Percentiles rank a stretch among this genome's conserved stretches.
These are phyloP conservation scores for Colletotrichum camelliae DNA, from an alignment of 2,329 filamentous ascomycete genomes.

Conservation along the genomic window DNA sequence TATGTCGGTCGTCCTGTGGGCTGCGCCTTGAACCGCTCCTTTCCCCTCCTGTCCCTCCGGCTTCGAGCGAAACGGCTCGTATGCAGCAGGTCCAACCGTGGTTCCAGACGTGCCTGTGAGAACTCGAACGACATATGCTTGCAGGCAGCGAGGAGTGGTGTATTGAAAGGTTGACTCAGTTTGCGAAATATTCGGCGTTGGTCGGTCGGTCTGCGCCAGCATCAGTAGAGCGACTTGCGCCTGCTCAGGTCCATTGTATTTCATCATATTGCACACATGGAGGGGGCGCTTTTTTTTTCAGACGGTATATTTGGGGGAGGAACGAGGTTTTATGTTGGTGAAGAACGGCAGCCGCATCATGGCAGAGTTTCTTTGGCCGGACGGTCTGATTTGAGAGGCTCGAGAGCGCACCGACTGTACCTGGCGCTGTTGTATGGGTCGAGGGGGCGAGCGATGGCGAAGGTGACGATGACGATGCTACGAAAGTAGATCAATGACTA, in stretches of 20 bases:
- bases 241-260: not conserved
- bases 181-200: slow-evolving; percentile 3
- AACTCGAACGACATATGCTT: not conserved
- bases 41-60: not conserved
- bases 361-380: not conserved
- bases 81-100: not conserved
- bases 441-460: slow-evolving; percentile 11
- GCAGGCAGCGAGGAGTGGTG: not conserved
- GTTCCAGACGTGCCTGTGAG: not conserved
- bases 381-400: not conserved
- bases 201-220: slow-evolving; percentile 12
- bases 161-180: not conserved
- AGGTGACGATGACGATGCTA: slow-evolving; percentile 13
- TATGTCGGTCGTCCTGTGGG: not conserved
- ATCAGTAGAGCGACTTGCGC: slow-evolving; percentile 11
- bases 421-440: not conserved
- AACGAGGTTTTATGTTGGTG: not conserved
- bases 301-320: not conserved
- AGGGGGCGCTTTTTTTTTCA: not conserved
- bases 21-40: not conserved
- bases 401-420: not conserved
- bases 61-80: not conserved
- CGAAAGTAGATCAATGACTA: slow-evolving; percentile 20
- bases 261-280: not conserved
- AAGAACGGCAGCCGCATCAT: not conserved